A percentile compares a stretch with the other conserved stretches of the same genome.
These are phyloP conservation scores for Dicorynia guianensis DNA, from an alignment of 306 rosid species.

Conservation along the genomic window DNA sequence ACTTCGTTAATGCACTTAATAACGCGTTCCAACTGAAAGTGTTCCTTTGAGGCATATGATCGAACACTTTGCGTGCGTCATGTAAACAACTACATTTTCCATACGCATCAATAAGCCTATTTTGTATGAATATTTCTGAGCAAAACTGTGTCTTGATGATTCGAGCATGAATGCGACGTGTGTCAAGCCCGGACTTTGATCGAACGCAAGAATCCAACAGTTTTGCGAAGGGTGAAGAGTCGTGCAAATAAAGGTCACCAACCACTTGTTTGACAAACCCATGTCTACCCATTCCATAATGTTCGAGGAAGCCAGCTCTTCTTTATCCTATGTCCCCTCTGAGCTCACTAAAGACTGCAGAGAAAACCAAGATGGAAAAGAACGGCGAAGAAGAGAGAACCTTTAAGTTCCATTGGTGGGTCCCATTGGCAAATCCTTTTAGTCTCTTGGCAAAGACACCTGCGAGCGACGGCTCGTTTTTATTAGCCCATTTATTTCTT, in stretches of 20 bases:
- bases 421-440: slow-evolving; percentile 21
- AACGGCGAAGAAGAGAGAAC: neutral
- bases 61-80: slow-evolving; percentile 53
- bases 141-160: slow-evolving; percentile 53
- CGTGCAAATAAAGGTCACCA: slow-evolving; percentile 51
- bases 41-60: slow-evolving; percentile 50
- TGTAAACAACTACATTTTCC: slow-evolving; percentile 50
- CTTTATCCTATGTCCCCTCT: neutral
- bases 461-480: too few species aligned
- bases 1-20: slow-evolving; percentile 45
- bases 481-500: too few species aligned
- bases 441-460: neutral
- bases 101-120: slow-evolving; percentile 54
- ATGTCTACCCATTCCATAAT: slow-evolving; percentile 51
- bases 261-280: slow-evolving; percentile 44
- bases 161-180: slow-evolving; percentile 51
- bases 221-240: slow-evolving; percentile 52
- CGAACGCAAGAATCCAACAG: slow-evolving; percentile 56
- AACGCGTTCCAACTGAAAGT: slow-evolving; percentile 58
- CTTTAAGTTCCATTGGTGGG: neutral
- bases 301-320: neutral
- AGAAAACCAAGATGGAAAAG: neutral
- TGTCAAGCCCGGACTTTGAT: slow-evolving; percentile 41
- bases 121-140: slow-evolving; percentile 53
- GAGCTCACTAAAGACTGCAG: neutral